A percentile compares a stretch with the other conserved stretches of the same genome.
Conservation (phyloP, 345 rosid species). For the Pugionium dolabratum region DNA sequence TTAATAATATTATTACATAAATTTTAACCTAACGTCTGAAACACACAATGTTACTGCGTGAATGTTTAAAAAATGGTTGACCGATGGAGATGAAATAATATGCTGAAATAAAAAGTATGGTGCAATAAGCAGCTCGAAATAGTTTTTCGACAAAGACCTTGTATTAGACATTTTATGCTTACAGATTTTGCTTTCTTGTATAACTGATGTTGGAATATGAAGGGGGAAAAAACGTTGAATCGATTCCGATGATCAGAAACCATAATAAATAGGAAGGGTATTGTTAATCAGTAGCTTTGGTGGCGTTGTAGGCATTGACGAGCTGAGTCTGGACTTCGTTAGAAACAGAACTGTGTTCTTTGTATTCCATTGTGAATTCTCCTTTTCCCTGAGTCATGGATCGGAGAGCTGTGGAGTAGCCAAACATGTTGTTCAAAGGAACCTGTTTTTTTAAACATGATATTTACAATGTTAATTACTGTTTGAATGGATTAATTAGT, state of each 20-base stretch:
- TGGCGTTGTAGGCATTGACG: slow-evolving; percentile 71
- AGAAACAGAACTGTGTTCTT: slow-evolving; percentile 83
- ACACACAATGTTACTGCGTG: too few species aligned
- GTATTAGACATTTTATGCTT: slow-evolving; percentile 10
- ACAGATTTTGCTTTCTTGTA: slow-evolving; percentile 18
- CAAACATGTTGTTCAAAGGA: slow-evolving; percentile 98
- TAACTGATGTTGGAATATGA: slow-evolving; percentile 26
- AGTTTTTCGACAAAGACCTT: slow-evolving; percentile 3
- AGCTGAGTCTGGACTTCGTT: slow-evolving; percentile 85
- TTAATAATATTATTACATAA: too few species aligned
- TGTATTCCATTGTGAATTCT: slow-evolving; percentile 98
- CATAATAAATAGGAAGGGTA: background rate
- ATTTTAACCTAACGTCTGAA: too few species aligned
- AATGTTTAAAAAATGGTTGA: too few species aligned
- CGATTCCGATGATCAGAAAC: background rate
- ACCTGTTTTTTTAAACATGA: slow-evolving; percentile 48
- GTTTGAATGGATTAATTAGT: too few species aligned
- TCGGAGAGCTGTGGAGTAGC: slow-evolving; percentile 91
- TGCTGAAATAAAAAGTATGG: too few species aligned
- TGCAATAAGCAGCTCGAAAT: too few species aligned
- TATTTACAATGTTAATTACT: too few species aligned
- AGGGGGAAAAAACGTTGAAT: background rate
- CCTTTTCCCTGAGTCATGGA: slow-evolving; percentile 99
- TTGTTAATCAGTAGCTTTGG: slow-evolving; percentile 51
- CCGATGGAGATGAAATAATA: too few species aligned